Conservation (phyloP, 2,329 filamentous ascomycete species). For the Fusarium coicis region DNA sequence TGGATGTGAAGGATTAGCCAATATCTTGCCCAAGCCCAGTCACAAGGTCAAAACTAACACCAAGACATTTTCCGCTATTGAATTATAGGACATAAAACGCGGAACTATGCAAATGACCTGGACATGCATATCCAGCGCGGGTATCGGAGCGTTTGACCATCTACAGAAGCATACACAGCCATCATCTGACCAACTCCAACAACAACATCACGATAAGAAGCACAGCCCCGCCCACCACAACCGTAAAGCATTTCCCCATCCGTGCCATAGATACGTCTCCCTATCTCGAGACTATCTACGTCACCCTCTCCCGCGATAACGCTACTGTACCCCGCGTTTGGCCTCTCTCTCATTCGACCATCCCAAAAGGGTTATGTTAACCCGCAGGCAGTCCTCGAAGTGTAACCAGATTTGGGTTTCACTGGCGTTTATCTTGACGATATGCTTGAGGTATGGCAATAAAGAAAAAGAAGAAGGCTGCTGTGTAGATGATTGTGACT, state of each 20-base stretch:
- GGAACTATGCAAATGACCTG: background rate
- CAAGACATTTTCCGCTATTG: background rate
- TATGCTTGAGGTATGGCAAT: slow-evolving; percentile 6
- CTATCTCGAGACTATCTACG: slow-evolving; percentile 9
- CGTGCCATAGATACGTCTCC: background rate
- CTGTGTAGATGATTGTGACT: background rate
- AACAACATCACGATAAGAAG: background rate
- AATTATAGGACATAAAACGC: background rate
- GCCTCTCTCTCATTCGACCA: background rate
- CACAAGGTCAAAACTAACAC: background rate
- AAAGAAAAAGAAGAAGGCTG: slow-evolving; percentile 30
- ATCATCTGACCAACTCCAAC: background rate
- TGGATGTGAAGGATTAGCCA: background rate
- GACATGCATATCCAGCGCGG: background rate
- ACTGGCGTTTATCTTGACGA: slow-evolving; percentile 20
- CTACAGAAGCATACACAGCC: background rate
- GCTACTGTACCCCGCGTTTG: slow-evolving; percentile 31
- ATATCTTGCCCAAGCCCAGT: too few relatives aligned
- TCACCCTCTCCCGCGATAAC: slow-evolving; percentile 29
- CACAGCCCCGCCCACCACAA: background rate
- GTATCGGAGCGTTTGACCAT: background rate
- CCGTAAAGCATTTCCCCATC: slow-evolving; percentile 22
- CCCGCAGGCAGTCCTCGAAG: slow-evolving; percentile 20
- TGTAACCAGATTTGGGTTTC: slow-evolving; percentile 20
- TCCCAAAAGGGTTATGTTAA: slow-evolving; percentile 34